phyloP scores from a whole-genome alignment of 768 basidiomycete genomes.

The Xanthoconium purpureum region DNA sequence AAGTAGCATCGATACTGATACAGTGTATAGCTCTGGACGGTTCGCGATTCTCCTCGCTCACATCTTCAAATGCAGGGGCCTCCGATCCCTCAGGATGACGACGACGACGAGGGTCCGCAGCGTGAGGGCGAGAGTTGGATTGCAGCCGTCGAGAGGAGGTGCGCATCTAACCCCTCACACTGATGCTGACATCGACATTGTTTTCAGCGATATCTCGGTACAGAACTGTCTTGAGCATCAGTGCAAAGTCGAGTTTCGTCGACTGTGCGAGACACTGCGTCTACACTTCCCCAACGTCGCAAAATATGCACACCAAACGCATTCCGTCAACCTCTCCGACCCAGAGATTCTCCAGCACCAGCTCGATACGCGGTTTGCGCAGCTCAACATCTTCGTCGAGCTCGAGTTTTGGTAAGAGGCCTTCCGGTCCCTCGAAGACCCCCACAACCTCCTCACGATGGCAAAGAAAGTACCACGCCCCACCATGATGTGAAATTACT shows the following conservation, averaged over 20 bases:
- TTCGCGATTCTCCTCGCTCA: no score
- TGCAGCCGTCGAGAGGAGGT: no score
- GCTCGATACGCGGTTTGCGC: constrained; percentile 94
- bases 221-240: constrained; percentile 88
- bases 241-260: constrained; percentile 95
- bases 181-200: no score
- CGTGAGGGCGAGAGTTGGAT: no score
- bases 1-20: no score
- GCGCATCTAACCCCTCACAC: no score
- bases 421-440: constrained; percentile 97
- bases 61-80: no score
- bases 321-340: constrained; percentile 94
- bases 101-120: no score
- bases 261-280: constrained; percentile 93
- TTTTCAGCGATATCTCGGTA: no score
- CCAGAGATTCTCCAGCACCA: constrained; percentile 93
- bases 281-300: constrained; percentile 92
- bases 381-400: constrained; percentile 94
- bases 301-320: constrained; percentile 91
- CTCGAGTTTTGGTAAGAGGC: constrained; percentile 99
- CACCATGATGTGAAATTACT: constrained; percentile 98
- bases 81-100: no score
- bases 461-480: constrained; percentile 91
- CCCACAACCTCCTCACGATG: constrained; percentile 91
- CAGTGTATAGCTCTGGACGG: no score